Percentiles rank a stretch among this genome's conserved stretches.
Conservation (phyloP, 179 eudicot genomes). For the Silene vulgaris region DNA sequence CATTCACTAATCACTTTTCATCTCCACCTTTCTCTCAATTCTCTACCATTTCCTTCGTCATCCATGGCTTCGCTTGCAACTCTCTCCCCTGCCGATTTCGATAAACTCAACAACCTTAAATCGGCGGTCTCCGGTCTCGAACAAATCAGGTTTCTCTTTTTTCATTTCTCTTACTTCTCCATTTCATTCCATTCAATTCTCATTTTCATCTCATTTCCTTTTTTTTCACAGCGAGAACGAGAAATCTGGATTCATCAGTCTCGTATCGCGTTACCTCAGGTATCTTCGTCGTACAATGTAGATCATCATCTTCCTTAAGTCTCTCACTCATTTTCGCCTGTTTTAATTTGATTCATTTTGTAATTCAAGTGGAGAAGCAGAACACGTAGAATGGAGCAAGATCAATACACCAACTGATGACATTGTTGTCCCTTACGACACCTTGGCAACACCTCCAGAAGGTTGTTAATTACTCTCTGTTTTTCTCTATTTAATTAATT, state of each 20-base stretch:
- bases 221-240: constrained; percentile 62
- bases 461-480: constrained; percentile 31
- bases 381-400: constrained; percentile 90
- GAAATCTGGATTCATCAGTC: constrained; percentile 94
- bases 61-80: constrained; percentile 55
- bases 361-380: constrained; percentile 70
- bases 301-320: background rate
- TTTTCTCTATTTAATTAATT: no score
- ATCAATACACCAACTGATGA: constrained; percentile 96
- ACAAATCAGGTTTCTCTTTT: constrained; percentile 61
- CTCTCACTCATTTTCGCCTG: background rate
- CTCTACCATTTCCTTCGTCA: background rate
- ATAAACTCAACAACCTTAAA: constrained; percentile 60
- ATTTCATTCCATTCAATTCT: background rate
- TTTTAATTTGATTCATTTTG: background rate
- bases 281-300: constrained; percentile 18
- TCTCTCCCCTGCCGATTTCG: constrained; percentile 47
- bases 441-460: constrained; percentile 56
- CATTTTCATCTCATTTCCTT: constrained; percentile 15
- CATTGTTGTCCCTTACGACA: constrained; percentile 85
- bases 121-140: constrained; percentile 56
- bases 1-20: background rate
- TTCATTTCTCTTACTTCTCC: background rate
- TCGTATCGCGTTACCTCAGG: constrained; percentile 92
- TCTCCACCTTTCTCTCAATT: constrained; percentile 7